Conservation (phyloP, 345 rosid species). For the Syzygium aromaticum region DNA sequence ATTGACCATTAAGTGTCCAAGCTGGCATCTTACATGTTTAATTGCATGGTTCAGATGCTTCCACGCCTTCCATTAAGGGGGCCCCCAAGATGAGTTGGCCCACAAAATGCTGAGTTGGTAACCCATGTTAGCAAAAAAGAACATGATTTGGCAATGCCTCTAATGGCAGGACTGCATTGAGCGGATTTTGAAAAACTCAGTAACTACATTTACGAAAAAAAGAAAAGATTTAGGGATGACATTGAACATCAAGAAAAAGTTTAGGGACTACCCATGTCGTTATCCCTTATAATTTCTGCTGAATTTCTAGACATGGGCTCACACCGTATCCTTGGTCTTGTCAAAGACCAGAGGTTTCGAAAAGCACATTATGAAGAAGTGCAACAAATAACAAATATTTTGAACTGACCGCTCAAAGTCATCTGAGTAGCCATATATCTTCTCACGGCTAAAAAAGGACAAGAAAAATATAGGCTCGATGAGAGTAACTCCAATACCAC, state of each 20-base stretch:
- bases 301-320: not conserved
- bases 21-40: not conserved
- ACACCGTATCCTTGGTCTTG: not conserved
- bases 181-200: not conserved
- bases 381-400: not conserved
- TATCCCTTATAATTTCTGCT: not conserved
- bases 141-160: not conserved
- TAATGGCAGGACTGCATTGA: not conserved
- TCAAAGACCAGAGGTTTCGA: not conserved
- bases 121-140: not conserved
- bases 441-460: constrained; percentile 62
- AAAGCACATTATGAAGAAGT: not conserved
- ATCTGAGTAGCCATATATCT: constrained; percentile 60
- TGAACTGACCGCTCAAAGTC: constrained; percentile 73
- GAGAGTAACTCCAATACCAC: constrained; percentile 71
- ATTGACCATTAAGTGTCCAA: not conserved
- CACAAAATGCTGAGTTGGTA: not conserved
- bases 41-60: not conserved
- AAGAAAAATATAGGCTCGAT: constrained; percentile 59
- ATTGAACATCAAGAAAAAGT: not conserved
- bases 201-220: not conserved
- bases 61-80: not conserved
- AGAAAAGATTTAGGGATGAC: not conserved
- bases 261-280: not conserved
- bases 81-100: not conserved